A percentile compares a stretch with the other conserved stretches of the same genome.
Conservation (phyloP, 371 early-diverging fungal genomes). For the Cokeromyces recurvatus region DNA sequence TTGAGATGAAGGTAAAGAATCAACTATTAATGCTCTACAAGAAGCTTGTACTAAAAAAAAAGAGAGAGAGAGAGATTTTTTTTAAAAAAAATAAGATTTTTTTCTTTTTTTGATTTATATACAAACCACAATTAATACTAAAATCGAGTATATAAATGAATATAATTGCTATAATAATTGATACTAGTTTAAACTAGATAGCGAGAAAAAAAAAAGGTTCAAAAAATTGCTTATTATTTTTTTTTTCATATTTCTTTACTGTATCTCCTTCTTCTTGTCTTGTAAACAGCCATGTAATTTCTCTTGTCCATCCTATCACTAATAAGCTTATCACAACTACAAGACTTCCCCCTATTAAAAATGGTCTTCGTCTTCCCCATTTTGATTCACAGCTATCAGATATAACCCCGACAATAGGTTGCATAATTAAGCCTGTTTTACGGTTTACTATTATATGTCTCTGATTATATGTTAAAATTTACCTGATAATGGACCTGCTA, state of each 20-base stretch:
- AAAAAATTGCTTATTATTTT: no score
- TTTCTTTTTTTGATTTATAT: no score
- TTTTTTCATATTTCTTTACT: no score
- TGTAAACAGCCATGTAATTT: conserved; percentile 52
- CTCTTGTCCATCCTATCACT: conserved; percentile 79
- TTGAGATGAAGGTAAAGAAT: conserved; percentile 71
- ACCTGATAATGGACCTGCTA: conserved; percentile 95
- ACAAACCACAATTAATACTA: conserved; percentile 79
- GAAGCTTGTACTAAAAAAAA: conserved; percentile 65
- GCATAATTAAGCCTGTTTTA: conserved; percentile 72
- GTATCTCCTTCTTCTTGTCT: conserved; percentile 31
- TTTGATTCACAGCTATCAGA: conserved; percentile 69
- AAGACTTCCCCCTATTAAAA: conserved; percentile 64
- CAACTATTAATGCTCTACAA: conserved; percentile 86
- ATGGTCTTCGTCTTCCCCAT: conserved; percentile 74
- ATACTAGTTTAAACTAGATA: conserved; percentile 37
- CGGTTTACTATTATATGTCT: no score
- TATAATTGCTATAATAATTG: conserved; percentile 65
- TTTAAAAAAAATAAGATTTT: no score
- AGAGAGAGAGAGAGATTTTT: no score
- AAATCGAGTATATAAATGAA: conserved; percentile 90
- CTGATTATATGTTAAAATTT: no score
- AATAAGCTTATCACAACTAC: conserved; percentile 59
- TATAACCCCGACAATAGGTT: conserved; percentile 76
- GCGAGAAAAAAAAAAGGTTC: not conserved